These are phyloP conservation scores for Oryza longistaminata DNA, from an alignment of 176 grass and related monocot genomes.

Conservation along the genomic window DNA sequence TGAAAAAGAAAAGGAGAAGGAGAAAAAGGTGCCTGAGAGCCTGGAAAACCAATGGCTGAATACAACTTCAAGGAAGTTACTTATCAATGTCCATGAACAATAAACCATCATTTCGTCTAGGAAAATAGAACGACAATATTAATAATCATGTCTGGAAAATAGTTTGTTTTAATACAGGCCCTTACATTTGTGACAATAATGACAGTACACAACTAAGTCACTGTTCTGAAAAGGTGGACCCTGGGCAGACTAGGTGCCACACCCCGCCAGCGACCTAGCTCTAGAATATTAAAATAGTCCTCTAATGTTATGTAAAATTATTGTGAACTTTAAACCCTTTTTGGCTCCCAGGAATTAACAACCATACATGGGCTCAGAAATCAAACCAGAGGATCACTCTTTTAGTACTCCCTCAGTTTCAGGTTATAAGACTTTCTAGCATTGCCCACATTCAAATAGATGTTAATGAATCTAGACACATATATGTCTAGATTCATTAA, in stretches of 20 bases:
- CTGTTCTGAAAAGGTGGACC: not conserved
- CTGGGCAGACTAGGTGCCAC: not conserved
- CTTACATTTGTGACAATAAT: not conserved
- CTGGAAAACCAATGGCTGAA: not conserved
- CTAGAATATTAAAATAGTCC: not conserved
- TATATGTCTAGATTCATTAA: no score
- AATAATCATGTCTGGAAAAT: not conserved
- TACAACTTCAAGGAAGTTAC: not conserved
- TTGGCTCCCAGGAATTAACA: not conserved
- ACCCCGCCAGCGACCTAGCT: not conserved
- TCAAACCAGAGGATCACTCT: not conserved
- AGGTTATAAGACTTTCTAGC: no score
- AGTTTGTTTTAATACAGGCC: slow-evolving; percentile 6
- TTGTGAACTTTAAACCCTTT: not conserved
- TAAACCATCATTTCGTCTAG: slow-evolving; percentile 6
- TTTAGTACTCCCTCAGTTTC: no score
- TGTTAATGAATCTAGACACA: no score
- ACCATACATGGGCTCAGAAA: not conserved
- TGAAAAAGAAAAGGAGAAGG: not conserved
- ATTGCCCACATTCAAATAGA: no score
- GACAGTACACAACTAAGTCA: not conserved
- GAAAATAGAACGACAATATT: slow-evolving; percentile 4
- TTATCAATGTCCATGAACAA: slow-evolving; percentile 21
- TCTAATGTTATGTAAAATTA: not conserved
- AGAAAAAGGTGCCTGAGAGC: slow-evolving; percentile 18